Percentiles rank a stretch among this genome's conserved stretches.
phyloP scores from a whole-genome alignment of 106 monocot genomes.

The Vanilla planifolia region DNA sequence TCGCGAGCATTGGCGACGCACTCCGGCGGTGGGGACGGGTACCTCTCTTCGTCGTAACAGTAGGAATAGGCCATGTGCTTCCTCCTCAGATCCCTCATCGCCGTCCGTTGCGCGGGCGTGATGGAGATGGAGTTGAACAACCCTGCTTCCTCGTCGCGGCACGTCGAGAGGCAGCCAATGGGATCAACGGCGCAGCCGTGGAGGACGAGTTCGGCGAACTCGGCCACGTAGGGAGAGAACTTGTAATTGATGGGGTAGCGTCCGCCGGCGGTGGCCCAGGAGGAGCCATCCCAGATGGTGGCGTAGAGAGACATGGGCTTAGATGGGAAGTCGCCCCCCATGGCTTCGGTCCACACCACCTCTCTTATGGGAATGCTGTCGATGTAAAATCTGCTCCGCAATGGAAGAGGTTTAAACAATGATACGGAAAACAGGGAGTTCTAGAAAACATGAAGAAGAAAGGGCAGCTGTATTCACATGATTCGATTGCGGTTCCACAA shows the following conservation, averaged over 20 bases:
- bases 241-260: slow-evolving; percentile 72
- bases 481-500: slow-evolving; percentile 59
- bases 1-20: slow-evolving; percentile 10
- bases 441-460: neutral
- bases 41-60: slow-evolving; percentile 41
- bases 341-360: slow-evolving; percentile 27
- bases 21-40: slow-evolving; percentile 28
- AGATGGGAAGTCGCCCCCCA: slow-evolving; percentile 49
- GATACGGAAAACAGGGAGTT: neutral
- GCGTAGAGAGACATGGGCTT: slow-evolving; percentile 75
- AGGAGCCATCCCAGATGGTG: slow-evolving; percentile 72
- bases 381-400: slow-evolving; percentile 54
- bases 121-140: slow-evolving; percentile 7
- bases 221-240: slow-evolving; percentile 51
- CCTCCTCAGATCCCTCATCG: slow-evolving; percentile 31
- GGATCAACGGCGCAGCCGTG: slow-evolving; percentile 59
- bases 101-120: slow-evolving; percentile 11
- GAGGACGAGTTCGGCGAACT: slow-evolving; percentile 49
- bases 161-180: slow-evolving; percentile 24
- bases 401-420: neutral
- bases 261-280: slow-evolving; percentile 69
- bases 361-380: slow-evolving; percentile 58
- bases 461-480: slow-evolving; percentile 34
- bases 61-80: slow-evolving; percentile 53
- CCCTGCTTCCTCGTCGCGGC: slow-evolving; percentile 11